Evolutionary conservation across 2,329 filamentous ascomycete genomes (phyloP), one percentile per base, ranked within the genome.

Genomic region (Trichoderma aggressivum): DNA sequence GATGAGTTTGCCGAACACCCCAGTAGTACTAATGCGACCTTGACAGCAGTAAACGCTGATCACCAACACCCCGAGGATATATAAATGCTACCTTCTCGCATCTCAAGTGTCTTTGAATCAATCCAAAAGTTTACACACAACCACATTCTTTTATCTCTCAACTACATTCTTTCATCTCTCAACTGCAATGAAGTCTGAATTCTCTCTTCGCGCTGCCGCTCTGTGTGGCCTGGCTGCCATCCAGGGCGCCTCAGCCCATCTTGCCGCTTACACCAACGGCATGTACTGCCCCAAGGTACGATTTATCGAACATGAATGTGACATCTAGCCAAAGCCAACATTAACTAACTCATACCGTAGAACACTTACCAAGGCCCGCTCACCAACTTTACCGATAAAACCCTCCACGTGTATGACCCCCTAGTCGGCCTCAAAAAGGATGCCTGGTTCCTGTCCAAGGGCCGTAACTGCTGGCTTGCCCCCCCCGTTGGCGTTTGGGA

Each of bases 201-300:
- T 58, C 7, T 66, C 50, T 6, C 24, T 66, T 39, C 63, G 50
- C 39, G 50, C 63, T 24, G 63, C 32, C 10, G 63, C 63, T 34
- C 50, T 66, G 10, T 39, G 21, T 21, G 63, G 63, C 50, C 24
- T 66, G 63, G 53, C 63, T 21, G 34, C 34, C 24, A 14, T 66
- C 24, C 53, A 66, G n/a, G 63, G 32, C 34, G 50, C 55, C 18
- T 30, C 63, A 16, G 63, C 50, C 26, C 50, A 66, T 58, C 63
- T 58, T 30, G 63, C 63, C 16, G 63, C 50, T 58, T 66, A 66
- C 18, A 66, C 50, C n/a, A 21, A 53, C 55, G 50, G 63, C 34
- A 66, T 66, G 63, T 66, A 58, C 63, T 66, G 50, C 50, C 63
- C 63, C n/a, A 11, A 66, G 50, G 63, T 66, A 58, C n/a, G 24